Evolutionary conservation across 768 basidiomycete genomes (phyloP).

Genomic region (Suillus luteus): DNA sequence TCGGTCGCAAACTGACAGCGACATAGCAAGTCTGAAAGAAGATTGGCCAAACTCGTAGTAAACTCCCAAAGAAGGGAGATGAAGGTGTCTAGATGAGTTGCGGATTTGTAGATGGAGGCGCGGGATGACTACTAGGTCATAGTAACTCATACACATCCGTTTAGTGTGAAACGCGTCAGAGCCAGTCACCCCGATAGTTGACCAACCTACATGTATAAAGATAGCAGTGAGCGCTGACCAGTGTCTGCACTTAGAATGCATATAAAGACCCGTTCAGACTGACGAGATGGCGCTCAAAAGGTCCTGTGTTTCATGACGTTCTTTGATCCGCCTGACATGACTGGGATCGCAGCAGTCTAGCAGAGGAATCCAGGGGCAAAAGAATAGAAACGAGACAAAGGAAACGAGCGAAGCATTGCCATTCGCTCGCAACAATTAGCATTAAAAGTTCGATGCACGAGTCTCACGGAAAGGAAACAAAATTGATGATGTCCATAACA

Average conservation of each 20-base stretch:
- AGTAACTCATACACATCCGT: conserved; percentile 72
- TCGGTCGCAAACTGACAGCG: too few relatives aligned
- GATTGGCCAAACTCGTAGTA: too few relatives aligned
- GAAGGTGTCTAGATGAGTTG: conserved; percentile 63
- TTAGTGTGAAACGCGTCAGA: conserved; percentile 16
- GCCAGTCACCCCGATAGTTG: neutral
- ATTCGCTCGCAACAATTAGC: too few relatives aligned
- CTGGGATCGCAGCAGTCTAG: conserved; percentile 14
- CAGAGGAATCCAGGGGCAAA: neutral
- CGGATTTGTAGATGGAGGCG: conserved; percentile 73
- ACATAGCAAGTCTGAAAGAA: too few relatives aligned
- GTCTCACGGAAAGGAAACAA: too few relatives aligned
- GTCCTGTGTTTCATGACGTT: too few relatives aligned
- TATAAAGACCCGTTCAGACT: conserved; percentile 21
- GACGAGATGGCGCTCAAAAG: conserved; percentile 78
- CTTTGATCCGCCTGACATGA: conserved; percentile 18
- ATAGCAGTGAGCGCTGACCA: conserved; percentile 73
- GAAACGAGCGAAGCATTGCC: too few relatives aligned
- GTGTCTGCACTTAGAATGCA: conserved; percentile 5
- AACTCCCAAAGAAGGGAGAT: conserved; percentile 43
- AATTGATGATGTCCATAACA: too few relatives aligned
- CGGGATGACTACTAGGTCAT: conserved; percentile 73
- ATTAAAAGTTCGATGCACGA: too few relatives aligned
- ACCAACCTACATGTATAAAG: conserved; percentile 67
- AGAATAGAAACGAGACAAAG: too few relatives aligned